phyloP scores from a whole-genome alignment of 2,329 filamentous ascomycete genomes.

The Setomelanomma holmii region DNA sequence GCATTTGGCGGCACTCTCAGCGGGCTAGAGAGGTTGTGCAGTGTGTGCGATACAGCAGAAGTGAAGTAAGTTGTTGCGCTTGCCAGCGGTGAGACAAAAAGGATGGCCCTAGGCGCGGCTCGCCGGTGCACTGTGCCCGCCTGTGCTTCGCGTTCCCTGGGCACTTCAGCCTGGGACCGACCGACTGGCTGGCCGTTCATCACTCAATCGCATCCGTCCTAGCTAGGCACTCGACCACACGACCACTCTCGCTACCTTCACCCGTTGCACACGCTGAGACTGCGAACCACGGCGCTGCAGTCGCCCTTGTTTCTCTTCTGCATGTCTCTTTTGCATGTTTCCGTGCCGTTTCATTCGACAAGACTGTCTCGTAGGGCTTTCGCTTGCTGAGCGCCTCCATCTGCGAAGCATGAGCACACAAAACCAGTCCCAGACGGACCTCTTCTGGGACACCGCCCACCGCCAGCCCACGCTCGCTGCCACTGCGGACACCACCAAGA shows the following conservation, averaged over 20 bases:
- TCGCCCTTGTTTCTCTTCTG: conserved; percentile 23
- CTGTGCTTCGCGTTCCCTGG: too few species aligned
- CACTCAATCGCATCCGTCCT: conserved; percentile 2
- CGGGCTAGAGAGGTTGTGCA: neutral
- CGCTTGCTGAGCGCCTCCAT: conserved; percentile 30
- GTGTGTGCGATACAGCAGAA: neutral
- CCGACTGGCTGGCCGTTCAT: too few species aligned
- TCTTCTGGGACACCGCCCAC: conserved; percentile 4
- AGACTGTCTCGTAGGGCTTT: conserved; percentile 33
- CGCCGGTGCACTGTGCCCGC: too few species aligned
- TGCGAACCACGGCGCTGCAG: conserved; percentile 29
- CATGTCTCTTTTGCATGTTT: conserved; percentile 37
- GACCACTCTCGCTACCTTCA: conserved; percentile 20
- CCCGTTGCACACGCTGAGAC: conserved; percentile 6
- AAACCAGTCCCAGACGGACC: conserved; percentile 18
- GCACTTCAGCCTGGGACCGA: neutral
- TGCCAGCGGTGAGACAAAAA: neutral
- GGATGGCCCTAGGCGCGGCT: neutral
- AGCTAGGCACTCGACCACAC: conserved; percentile 22
- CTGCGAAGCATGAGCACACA: conserved; percentile 38
- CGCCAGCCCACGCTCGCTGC: neutral
- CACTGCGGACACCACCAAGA: neutral
- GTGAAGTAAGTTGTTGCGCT: neutral
- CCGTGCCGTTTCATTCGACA: conserved; percentile 36
- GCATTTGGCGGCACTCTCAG: neutral